phyloP scores from a whole-genome alignment of 306 rosid genomes.

The Cicer pinnatifidum region DNA sequence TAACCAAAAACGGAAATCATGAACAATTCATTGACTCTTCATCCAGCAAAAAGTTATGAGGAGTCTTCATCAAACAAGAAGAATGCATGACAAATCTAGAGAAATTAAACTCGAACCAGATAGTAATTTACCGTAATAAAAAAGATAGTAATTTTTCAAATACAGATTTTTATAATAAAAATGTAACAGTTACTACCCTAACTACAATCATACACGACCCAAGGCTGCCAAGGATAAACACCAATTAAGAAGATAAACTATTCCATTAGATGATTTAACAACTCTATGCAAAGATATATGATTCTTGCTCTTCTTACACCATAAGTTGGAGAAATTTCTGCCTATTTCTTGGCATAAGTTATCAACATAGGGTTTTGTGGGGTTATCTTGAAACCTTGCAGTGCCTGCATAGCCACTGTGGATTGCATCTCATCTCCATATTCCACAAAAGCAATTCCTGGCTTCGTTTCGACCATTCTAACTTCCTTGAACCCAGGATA shows the following conservation, averaged over 20 bases:
- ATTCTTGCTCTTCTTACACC: conserved; percentile 25
- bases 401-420: conserved; percentile 87
- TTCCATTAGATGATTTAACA: conserved; percentile 39
- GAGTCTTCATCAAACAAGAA: neutral
- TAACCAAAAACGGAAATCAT: neutral
- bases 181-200: conserved; percentile 32
- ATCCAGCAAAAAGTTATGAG: neutral
- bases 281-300: conserved; percentile 37
- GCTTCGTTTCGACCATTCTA: conserved; percentile 96
- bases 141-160: conserved; percentile 23
- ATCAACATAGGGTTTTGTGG: conserved; percentile 93
- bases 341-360: conserved; percentile 91
- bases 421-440: conserved; percentile 89
- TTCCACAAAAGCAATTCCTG: conserved; percentile 97
- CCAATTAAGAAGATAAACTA: conserved; percentile 41
- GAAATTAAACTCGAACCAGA: neutral
- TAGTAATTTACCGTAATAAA: neutral
- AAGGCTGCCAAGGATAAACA: conserved; percentile 28
- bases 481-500: conserved; percentile 95
- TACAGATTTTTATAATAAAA: conserved; percentile 36
- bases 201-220: conserved; percentile 47
- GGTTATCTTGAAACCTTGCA: conserved; percentile 91
- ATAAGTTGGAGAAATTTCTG: conserved; percentile 22
- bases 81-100: neutral
- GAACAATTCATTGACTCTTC: neutral